Base-by-base conservation (phyloP, 371 early-diverging fungal species). In the Mortierella sp. region DNA sequence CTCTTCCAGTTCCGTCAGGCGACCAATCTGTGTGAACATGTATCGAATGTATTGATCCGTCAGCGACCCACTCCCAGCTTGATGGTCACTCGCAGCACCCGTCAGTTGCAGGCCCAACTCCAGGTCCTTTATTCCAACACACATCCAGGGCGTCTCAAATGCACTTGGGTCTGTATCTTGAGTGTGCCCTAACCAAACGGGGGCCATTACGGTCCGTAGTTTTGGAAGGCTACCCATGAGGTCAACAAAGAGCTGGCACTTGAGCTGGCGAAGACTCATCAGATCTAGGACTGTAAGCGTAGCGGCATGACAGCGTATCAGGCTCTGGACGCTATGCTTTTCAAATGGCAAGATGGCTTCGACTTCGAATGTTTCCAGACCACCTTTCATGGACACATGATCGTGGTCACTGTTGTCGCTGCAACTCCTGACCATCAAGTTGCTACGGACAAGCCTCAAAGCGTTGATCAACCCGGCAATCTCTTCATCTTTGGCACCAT, bases 1-100 rank as follows among this genome's bases (percentile, higher is more conserved):
- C 18, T 59, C 59, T 16, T 41, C 21, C 19, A 59, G 50, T 14
- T 50, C 39, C 38, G 9, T 50, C 41, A 59, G 24, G 19, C 50
- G 23, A 5, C 59, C 59, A 18, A 59, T 34, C 49, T 59, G 59
- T 27, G 50, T 49, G 38, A 49, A 59, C 24, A 50, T 16, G 28
- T 59, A 59, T n/a, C 26, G 19, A 23, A 50, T 18, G 24, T 3
- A 31, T 0, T 12, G 31, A 19, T 58, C 48, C 30, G 8, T 23
- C 24, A 58, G 12, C 1, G 48, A 47, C 5, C 21, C 38, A 21
- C 49, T 28, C 27, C 59, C 38, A 7, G 39, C 4, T 47, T 16
- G 24, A 38, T 21, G 31, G 18, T 46, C 50, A 18, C 2, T 9
- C 16, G 14, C 16, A 10, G 13, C n/a, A 38, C 24, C 42, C 6